Percentiles rank a stretch among this genome's conserved stretches.
Evolutionary conservation across 305 asterid species (phyloP).

Genomic region (Fraxinus sp.): DNA sequence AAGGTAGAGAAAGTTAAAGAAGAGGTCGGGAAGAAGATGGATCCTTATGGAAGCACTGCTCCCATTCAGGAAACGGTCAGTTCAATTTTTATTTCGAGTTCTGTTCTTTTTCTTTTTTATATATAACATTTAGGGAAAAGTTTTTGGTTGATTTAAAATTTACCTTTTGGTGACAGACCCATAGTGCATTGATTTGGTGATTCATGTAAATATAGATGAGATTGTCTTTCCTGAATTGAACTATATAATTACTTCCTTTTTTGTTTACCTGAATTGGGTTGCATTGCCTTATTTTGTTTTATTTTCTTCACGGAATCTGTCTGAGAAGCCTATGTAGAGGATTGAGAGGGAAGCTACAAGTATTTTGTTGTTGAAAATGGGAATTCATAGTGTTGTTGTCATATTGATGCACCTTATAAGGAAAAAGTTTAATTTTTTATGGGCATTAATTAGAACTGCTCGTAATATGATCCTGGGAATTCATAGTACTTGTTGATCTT

Average conservation of each 20-base stretch:
- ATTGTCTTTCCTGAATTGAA: neutral
- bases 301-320: neutral
- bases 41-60: conserved; percentile 54
- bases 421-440: neutral
- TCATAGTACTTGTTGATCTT: too few relatives aligned
- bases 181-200: neutral
- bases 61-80: conserved; percentile 70
- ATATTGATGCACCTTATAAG: neutral
- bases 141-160: neutral
- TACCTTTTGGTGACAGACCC: neutral
- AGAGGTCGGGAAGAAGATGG: conserved; percentile 52
- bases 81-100: neutral
- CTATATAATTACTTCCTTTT: neutral
- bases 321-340: neutral
- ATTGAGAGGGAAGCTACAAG: conserved; percentile 5
- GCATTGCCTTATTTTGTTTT: neutral
- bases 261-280: neutral
- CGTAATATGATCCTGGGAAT: too few relatives aligned
- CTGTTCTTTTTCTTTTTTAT: neutral
- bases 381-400: neutral
- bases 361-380: neutral
- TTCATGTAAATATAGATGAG: neutral
- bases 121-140: neutral
- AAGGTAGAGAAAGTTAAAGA: conserved; percentile 34
- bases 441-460: too few relatives aligned